Conservation (phyloP, 2,329 filamentous ascomycete species). For the Chaetomiaceae sp. region DNA sequence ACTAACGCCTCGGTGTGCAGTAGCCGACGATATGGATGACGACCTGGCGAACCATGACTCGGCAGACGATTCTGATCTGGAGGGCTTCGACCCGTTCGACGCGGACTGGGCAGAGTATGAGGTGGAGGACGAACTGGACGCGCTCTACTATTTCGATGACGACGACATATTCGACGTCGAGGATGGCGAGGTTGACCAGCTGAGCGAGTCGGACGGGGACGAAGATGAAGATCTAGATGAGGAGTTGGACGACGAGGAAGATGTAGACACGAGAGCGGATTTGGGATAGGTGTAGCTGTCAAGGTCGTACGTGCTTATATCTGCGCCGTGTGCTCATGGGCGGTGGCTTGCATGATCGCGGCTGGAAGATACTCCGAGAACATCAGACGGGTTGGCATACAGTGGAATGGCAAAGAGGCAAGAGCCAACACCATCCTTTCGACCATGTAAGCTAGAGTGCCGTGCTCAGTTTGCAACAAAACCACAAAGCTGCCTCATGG, state of each 20-base stretch:
- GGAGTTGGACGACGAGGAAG: slow-evolving; percentile 6
- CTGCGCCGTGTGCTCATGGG: too few relatives aligned
- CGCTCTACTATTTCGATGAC: slow-evolving; percentile 18
- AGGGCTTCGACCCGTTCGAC: slow-evolving; percentile 1
- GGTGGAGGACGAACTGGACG: slow-evolving; percentile 10
- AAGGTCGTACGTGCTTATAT: too few relatives aligned
- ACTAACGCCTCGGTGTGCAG: slow-evolving; percentile 6
- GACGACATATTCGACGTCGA: slow-evolving; percentile 5
- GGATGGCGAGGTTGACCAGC: not conserved
- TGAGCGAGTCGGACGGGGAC: not conserved
- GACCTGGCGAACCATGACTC: slow-evolving; percentile 11
- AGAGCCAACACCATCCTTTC: too few relatives aligned
- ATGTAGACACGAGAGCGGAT: too few relatives aligned
- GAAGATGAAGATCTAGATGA: slow-evolving; percentile 18
- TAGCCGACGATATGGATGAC: slow-evolving; percentile 16
- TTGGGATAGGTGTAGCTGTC: too few relatives aligned
- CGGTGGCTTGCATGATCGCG: too few relatives aligned
- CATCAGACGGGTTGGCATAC: too few relatives aligned
- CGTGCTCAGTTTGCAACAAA: too few relatives aligned
- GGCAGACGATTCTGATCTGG: slow-evolving; percentile 12
- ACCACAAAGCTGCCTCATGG: too few relatives aligned
- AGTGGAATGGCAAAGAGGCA: too few relatives aligned
- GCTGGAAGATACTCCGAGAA: too few relatives aligned
- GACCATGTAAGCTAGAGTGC: too few relatives aligned
- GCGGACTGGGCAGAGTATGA: slow-evolving; percentile 12